Evolutionary conservation across 202 grass and related monocot genomes (phyloP).

Genomic region (Zizania palustris): DNA sequence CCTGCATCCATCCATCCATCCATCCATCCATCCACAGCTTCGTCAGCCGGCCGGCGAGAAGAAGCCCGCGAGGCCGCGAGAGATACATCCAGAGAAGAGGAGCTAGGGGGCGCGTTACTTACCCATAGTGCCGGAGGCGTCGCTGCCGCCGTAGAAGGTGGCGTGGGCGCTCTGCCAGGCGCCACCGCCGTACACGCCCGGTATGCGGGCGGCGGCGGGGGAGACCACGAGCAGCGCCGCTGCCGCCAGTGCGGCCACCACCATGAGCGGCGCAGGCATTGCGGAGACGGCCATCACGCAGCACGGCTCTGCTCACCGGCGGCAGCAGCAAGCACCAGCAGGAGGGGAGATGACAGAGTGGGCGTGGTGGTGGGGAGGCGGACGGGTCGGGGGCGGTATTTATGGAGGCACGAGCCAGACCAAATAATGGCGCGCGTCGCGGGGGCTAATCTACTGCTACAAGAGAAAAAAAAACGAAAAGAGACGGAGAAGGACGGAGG

Average conservation of each 20-base stretch:
- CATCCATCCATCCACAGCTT: too few species aligned
- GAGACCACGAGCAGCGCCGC: background rate
- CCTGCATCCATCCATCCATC: too few species aligned
- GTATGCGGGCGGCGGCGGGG: conserved; percentile 52
- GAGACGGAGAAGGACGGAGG: background rate
- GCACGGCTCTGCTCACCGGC: background rate
- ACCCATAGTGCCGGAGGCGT: conserved; percentile 92
- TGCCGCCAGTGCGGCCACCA: background rate
- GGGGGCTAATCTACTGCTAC: background rate
- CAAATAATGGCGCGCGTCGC: conserved; percentile 46
- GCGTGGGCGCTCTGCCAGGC: conserved; percentile 79
- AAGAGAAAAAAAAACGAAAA: background rate
- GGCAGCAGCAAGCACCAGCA: background rate
- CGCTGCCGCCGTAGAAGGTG: conserved; percentile 91
- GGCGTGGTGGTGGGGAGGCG: background rate
- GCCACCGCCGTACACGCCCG: conserved; percentile 67
- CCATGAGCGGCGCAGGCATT: too few species aligned
- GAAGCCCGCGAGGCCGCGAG: too few species aligned
- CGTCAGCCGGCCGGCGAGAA: too few species aligned
- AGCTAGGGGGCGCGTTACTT: too few species aligned
- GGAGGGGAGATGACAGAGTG: background rate
- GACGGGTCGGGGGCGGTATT: conserved; percentile 33
- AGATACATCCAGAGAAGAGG: too few species aligned
- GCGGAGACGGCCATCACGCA: conserved; percentile 3
- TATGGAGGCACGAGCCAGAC: conserved; percentile 36